A percentile compares a stretch with the other conserved stretches of the same genome.
Conservation (phyloP, 78 protist species). For the Cavenderia fasciculata region DNA sequence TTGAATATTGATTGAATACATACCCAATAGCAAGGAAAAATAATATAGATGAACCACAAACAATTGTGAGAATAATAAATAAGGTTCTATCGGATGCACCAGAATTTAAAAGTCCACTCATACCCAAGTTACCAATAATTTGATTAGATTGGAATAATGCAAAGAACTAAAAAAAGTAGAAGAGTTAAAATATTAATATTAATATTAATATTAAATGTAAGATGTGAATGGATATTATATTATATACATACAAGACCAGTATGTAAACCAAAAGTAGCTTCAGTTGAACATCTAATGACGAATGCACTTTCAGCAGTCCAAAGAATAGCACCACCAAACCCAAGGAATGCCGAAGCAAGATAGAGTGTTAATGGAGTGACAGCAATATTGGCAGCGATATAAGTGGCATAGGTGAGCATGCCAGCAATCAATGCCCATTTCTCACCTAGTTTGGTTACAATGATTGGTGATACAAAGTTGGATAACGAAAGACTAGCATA, state of each 20-base stretch:
- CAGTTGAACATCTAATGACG: conserved; percentile 70
- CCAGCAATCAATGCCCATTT: conserved; percentile 39
- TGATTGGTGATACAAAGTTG: conserved; percentile 60
- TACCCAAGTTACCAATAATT: conserved; percentile 55
- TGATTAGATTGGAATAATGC: conserved; percentile 63
- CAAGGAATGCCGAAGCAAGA: conserved; percentile 38
- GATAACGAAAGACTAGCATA: conserved; percentile 49
- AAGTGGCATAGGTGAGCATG: conserved; percentile 19
- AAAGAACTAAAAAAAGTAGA: conserved; percentile 21
- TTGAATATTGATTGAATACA: not conserved
- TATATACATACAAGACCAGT: conserved; percentile 53
- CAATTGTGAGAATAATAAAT: conserved; percentile 17
- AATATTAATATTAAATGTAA: not conserved
- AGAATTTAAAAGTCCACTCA: conserved; percentile 2
- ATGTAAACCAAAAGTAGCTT: conserved; percentile 32
- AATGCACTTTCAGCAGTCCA: conserved; percentile 79
- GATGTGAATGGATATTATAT: not conserved
- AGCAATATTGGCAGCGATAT: conserved; percentile 63
- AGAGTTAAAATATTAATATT: not conserved
- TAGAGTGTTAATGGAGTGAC: not conserved
- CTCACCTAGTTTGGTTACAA: conserved; percentile 30
- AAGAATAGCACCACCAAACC: conserved; percentile 73
- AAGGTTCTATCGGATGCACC: not conserved
- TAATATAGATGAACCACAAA: conserved; percentile 5
- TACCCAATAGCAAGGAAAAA: conserved; percentile 24